Percentiles rank a stretch among this genome's conserved stretches.
Evolutionary conservation across 768 basidiomycete genomes (phyloP).

Genomic region (Lentinula edodes): DNA sequence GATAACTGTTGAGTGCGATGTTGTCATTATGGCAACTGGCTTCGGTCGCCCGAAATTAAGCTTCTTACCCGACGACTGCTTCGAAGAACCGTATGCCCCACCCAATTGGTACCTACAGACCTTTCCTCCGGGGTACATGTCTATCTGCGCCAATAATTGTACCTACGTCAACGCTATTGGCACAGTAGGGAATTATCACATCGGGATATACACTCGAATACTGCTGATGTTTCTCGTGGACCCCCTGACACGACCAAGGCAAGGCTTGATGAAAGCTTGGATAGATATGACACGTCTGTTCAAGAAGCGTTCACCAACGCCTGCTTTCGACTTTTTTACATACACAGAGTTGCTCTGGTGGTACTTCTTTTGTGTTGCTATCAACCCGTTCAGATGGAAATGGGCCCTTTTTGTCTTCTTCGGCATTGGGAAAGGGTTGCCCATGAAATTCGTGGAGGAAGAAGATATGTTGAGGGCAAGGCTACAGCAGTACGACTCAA

Average conservation of each 20-base stretch:
- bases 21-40: slow-evolving; percentile 49
- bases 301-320: slow-evolving; percentile 24
- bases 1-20: slow-evolving; percentile 34
- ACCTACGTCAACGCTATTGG: slow-evolving; percentile 45
- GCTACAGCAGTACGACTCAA: neutral
- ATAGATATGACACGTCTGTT: slow-evolving; percentile 47
- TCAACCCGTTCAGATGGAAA: slow-evolving; percentile 8
- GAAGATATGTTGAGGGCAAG: slow-evolving; percentile 4
- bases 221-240: slow-evolving; percentile 45
- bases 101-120: slow-evolving; percentile 51
- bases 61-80: slow-evolving; percentile 42
- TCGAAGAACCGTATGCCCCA: slow-evolving; percentile 45
- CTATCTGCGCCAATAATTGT: slow-evolving; percentile 45
- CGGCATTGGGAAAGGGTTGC: slow-evolving; percentile 3
- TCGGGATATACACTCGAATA: slow-evolving; percentile 50
- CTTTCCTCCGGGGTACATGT: slow-evolving; percentile 51
- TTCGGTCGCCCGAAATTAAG: slow-evolving; percentile 40
- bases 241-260: slow-evolving; percentile 33
- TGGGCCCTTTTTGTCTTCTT: slow-evolving; percentile 7
- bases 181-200: slow-evolving; percentile 33
- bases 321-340: slow-evolving; percentile 45
- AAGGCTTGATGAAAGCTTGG: slow-evolving; percentile 52
- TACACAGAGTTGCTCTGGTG: slow-evolving; percentile 38
- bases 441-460: slow-evolving; percentile 1
- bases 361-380: slow-evolving; percentile 7